Base-by-base conservation (phyloP, 1,284 basidiomycete species). In the Apiotrichum gracile region DNA sequence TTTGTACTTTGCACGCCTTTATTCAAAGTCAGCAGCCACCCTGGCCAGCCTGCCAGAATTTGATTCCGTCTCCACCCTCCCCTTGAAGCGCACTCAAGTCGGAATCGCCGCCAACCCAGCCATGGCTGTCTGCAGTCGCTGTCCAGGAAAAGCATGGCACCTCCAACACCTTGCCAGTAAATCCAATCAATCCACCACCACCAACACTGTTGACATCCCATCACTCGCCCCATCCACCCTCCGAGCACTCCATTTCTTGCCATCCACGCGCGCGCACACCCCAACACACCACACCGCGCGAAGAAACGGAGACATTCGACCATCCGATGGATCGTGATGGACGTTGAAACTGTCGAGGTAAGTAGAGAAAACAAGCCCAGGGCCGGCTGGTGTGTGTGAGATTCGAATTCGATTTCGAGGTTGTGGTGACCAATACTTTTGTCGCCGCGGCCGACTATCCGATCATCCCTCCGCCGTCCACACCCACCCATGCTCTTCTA, bases 331-430 rank as follows among this genome's bases (percentile, higher is more conserved):
- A 49, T 37, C 51, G 54, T 46, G 43, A 66, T 66, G 65, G 58
- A 57, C 31, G 42, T 38, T 24, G 56, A 55, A 48, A n/a, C n/a
- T 16, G 54, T 62, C 43, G 54, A 62, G 52, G 65, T 67, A 51
- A 17, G 61, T 63, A 4, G 27, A 14, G 33, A 34, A 7, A 31
- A 13, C 29, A 13, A 8, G 29, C 29, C 8, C 7, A 13, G 29
- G 29, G 29, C 29, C 13, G 29, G 29, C 8, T 7, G 8, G 29
- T 31, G 13, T 31, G 29, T 31, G 29, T 31, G 29, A 13, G 29
- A 7, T 13, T 31, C 9, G 16, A 17, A 8, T 24, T 25, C 22
- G 24, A 22, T 25, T 34, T 24, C 47, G 34, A 35, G 8, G 16
- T 21, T 10, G 22, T n/a, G n/a, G n/a, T n/a, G n/a, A n/a, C n/a